phyloP scores from a whole-genome alignment of 768 basidiomycete species.

The Leccinum aurantiacum region DNA sequence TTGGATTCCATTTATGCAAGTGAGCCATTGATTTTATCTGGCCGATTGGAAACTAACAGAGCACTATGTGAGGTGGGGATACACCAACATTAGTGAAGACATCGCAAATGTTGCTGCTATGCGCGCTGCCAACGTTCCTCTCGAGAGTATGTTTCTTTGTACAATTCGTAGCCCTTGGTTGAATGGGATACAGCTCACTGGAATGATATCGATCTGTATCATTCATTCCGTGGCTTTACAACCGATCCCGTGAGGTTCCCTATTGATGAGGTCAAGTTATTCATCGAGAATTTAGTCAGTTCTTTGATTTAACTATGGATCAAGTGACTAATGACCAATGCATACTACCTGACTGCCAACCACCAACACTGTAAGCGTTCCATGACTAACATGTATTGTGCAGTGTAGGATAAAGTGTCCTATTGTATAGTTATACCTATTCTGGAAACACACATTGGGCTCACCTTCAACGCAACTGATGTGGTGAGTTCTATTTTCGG shows the following conservation, averaged over 20 bases:
- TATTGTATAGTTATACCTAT: conserved; percentile 59
- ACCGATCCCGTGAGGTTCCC: no score
- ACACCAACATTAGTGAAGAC: conserved; percentile 47
- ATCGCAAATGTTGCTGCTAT: no score
- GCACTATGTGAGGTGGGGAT: conserved; percentile 41
- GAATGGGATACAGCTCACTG: no score
- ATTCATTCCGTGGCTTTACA: no score
- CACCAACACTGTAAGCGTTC: conserved; percentile 30
- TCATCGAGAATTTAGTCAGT: conserved; percentile 58
- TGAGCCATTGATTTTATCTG: conserved; percentile 21
- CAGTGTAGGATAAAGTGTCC: not conserved
- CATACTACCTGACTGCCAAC: conserved; percentile 19
- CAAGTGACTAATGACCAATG: conserved; percentile 8
- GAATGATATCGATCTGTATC: no score
- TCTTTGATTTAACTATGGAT: not conserved
- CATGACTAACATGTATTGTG: not conserved
- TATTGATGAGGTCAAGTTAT: conserved; percentile 49
- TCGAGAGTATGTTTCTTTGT: no score
- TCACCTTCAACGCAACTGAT: conserved; percentile 59
- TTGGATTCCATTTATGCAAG: conserved; percentile 77
- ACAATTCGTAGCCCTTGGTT: no score
- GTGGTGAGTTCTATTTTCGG: conserved; percentile 42
- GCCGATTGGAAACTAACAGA: not conserved
- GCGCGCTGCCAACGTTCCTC: no score
- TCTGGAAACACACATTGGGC: conserved; percentile 61